These are phyloP conservation scores for Podaxis carcinomalis DNA, from an alignment of 768 basidiomycete genomes.

Conservation along the genomic window DNA sequence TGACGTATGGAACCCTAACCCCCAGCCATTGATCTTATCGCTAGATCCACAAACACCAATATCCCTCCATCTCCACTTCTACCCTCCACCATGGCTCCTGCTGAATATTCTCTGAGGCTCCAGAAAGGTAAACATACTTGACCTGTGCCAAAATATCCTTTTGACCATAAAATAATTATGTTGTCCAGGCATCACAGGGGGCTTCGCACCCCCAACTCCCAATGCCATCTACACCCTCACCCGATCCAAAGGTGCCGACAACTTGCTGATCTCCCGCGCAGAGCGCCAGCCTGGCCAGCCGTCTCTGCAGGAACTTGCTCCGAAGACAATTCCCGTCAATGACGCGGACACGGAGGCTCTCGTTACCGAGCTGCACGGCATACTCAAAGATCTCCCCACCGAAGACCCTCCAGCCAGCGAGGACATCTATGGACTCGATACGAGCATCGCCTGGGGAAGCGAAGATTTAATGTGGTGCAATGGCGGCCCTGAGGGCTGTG, in stretches of 20 bases:
- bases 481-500: slow-evolving; percentile 58
- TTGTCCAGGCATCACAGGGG: slow-evolving; percentile 64
- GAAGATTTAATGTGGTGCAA: slow-evolving; percentile 59
- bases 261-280: slow-evolving; percentile 41
- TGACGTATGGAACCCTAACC: slow-evolving; percentile 12
- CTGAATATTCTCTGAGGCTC: slow-evolving; percentile 52
- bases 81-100: slow-evolving; percentile 32
- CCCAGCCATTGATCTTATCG: slow-evolving; percentile 14
- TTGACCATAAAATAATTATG: neutral
- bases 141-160: too few relatives aligned
- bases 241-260: slow-evolving; percentile 26
- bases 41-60: neutral
- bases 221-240: slow-evolving; percentile 51
- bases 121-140: slow-evolving; percentile 39
- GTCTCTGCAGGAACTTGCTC: slow-evolving; percentile 32
- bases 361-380: slow-evolving; percentile 53
- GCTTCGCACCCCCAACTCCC: slow-evolving; percentile 69
- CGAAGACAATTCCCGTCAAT: slow-evolving; percentile 34
- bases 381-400: slow-evolving; percentile 56
- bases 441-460: slow-evolving; percentile 57
- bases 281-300: slow-evolving; percentile 47
- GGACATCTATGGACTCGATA: slow-evolving; percentile 72
- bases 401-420: slow-evolving; percentile 54
- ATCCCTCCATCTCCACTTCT: slow-evolving; percentile 9
- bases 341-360: slow-evolving; percentile 31